Evolutionary conservation across 306 rosid genomes (phyloP).

Genomic region (Begonia loranthoides): DNA sequence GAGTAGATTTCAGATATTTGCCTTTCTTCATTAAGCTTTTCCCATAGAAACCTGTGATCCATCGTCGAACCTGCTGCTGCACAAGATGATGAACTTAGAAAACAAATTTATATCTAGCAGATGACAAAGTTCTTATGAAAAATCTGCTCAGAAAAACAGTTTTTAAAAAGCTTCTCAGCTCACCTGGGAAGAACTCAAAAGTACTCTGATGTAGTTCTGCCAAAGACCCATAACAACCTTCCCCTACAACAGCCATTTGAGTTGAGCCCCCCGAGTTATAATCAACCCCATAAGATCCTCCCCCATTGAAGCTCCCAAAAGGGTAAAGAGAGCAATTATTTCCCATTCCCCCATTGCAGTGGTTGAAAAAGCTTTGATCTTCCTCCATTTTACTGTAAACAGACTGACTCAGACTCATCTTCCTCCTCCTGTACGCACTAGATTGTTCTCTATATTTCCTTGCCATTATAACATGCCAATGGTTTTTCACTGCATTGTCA

Average conservation of each 20-base stretch:
- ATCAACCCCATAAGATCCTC: slow-evolving; percentile 21
- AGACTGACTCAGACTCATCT: slow-evolving; percentile 49
- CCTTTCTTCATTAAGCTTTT: too few species aligned
- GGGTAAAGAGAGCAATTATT: slow-evolving; percentile 16
- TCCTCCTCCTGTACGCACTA: slow-evolving; percentile 77
- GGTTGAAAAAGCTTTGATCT: slow-evolving; percentile 19
- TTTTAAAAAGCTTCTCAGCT: background rate
- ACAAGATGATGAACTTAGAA: too few species aligned
- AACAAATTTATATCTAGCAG: too few species aligned
- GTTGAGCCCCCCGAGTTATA: slow-evolving; percentile 21
- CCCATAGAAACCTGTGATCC: too few species aligned
- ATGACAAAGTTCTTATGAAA: too few species aligned
- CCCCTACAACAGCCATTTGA: slow-evolving; percentile 27
- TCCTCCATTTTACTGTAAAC: slow-evolving; percentile 49
- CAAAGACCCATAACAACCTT: slow-evolving; percentile 20
- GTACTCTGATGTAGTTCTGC: slow-evolving; percentile 22
- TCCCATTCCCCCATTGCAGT: slow-evolving; percentile 14
- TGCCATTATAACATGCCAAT: slow-evolving; percentile 99
- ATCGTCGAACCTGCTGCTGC: too few species aligned
- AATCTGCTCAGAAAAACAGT: too few species aligned
- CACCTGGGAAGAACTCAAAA: slow-evolving; percentile 49
- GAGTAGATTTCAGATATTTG: too few species aligned
- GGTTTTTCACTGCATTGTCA: slow-evolving; percentile 94
- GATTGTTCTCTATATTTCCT: slow-evolving; percentile 90
- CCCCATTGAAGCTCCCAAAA: slow-evolving; percentile 22